phyloP scores from a whole-genome alignment of 2,329 filamentous ascomycete genomes.

The Alternaria postmessia region DNA sequence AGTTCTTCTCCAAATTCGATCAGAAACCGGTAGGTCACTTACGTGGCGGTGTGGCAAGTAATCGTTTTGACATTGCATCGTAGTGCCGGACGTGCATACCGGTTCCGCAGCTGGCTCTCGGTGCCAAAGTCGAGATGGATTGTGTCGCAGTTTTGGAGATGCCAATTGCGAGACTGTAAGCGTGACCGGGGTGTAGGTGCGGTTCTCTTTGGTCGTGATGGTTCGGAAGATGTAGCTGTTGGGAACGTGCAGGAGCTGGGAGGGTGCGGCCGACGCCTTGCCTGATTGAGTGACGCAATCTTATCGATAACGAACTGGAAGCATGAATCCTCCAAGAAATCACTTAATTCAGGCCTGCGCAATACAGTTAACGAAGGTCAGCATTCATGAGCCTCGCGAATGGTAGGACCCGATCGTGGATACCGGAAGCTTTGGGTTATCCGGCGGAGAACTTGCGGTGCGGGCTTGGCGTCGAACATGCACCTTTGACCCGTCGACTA shows the following conservation, averaged over 20 bases:
- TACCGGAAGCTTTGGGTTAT: not conserved
- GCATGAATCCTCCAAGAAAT: not conserved
- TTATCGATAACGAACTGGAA: conserved; percentile 1
- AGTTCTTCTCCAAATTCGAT: not conserved
- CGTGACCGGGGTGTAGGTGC: not conserved
- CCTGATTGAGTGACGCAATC: not conserved
- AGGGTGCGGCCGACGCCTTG: not conserved
- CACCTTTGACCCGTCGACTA: not conserved
- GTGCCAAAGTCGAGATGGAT: not conserved
- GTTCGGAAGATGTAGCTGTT: not conserved
- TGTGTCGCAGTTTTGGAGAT: not conserved
- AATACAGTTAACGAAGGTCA: not conserved
- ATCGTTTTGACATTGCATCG: not conserved
- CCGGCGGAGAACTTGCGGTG: conserved; percentile 1
- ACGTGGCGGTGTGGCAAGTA: not conserved
- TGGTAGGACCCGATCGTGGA: not conserved
- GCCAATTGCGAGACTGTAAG: not conserved
- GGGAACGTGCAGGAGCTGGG: not conserved
- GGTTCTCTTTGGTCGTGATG: not conserved
- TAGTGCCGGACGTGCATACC: not conserved
- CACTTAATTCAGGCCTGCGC: not conserved
- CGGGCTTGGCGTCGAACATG: not conserved
- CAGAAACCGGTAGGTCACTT: not conserved
- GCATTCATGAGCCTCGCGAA: not conserved
- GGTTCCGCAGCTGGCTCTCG: not conserved